phyloP scores from a whole-genome alignment of 176 grass and related monocot genomes.

The Chloris gayana region DNA sequence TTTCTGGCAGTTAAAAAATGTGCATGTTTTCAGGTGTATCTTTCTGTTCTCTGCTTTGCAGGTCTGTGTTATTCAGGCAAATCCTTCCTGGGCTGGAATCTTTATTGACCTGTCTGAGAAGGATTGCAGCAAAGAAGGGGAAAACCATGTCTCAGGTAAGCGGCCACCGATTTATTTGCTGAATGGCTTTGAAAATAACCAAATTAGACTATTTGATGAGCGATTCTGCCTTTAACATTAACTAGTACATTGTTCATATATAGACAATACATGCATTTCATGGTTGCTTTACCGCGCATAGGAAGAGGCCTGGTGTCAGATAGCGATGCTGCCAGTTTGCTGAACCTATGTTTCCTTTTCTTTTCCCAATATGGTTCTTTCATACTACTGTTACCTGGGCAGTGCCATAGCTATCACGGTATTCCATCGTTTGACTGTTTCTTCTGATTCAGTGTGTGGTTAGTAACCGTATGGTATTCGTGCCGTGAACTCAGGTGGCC shows the following conservation, averaged over 20 bases:
- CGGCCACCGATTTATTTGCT: background rate
- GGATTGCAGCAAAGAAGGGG: slow-evolving; percentile 64
- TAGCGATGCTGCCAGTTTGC: background rate
- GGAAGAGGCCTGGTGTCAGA: background rate
- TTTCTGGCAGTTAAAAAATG: background rate
- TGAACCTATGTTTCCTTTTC: background rate
- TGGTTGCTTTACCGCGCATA: background rate
- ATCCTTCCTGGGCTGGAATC: slow-evolving; percentile 84
- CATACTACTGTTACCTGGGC: background rate
- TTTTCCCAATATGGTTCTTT: background rate
- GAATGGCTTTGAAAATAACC: background rate
- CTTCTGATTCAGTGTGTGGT: background rate
- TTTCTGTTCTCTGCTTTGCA: slow-evolving; percentile 37
- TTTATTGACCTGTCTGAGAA: slow-evolving; percentile 59
- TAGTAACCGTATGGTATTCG: background rate
- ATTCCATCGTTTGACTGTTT: background rate
- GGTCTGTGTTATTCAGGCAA: slow-evolving; percentile 82
- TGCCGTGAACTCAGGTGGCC: slow-evolving; percentile 56
- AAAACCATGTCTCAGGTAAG: slow-evolving; percentile 94
- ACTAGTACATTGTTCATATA: background rate
- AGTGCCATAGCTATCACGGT: background rate
- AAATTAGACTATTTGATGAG: background rate
- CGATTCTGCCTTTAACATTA: background rate
- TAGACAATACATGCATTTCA: background rate
- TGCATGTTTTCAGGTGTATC: background rate